Base-by-base conservation (phyloP, 169 alveolate genomes). In the Plasmodium fragile region DNA sequence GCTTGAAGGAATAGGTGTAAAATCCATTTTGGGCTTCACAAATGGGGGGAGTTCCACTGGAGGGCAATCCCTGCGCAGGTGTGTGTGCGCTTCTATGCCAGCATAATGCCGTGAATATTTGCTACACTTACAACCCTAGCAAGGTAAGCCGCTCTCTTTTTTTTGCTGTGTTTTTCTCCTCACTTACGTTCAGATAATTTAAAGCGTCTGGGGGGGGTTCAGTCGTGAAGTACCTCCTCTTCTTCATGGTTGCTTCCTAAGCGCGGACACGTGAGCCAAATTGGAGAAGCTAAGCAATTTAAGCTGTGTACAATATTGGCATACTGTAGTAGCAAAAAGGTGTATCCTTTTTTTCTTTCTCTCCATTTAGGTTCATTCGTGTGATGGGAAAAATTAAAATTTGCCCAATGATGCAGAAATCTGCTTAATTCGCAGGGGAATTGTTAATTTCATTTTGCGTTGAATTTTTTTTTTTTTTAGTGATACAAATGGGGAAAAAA, bases 121-220 rank as follows among this genome's bases (percentile, higher is more conserved):
- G 25, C 59, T 49, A 49, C 16, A 5, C 25, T 18, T 22, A n/a
- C 75, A 65, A 65, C n/a, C 7, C 41, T n/a, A 22, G 11, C 59
- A 5, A 65, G 0, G 36, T 18, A 39, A 22, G 36, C n/a, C 34
- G 36, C n/a, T n/a, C 53, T 45, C 39, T 78, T 75, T 43, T 4
- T 30, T 78, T 59, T 22, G 7, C 32, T 78, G 4, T 1, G 4
- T 0, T 25, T 75, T 75, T 28, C 49, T 41, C 34, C 53, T 39
- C 25, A 36, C 55, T 65, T 69, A 49, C 90, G 13, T 59, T 53
- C 49, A 72, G 36, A n/a, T 73, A 43, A 84, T 71, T 84, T 84
- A 84, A 72, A 72, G 7, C 25, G 28, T 39, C 82, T 36, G 82
- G 82, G 41, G 92, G 92, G 16, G 92, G 84, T 75, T 84, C 92